Percentiles rank a stretch among this genome's conserved stretches.
These are phyloP conservation scores for Aspergillus bertholletiae DNA, from an alignment of 495 filamentous ascomycete species.

Conservation along the genomic window DNA sequence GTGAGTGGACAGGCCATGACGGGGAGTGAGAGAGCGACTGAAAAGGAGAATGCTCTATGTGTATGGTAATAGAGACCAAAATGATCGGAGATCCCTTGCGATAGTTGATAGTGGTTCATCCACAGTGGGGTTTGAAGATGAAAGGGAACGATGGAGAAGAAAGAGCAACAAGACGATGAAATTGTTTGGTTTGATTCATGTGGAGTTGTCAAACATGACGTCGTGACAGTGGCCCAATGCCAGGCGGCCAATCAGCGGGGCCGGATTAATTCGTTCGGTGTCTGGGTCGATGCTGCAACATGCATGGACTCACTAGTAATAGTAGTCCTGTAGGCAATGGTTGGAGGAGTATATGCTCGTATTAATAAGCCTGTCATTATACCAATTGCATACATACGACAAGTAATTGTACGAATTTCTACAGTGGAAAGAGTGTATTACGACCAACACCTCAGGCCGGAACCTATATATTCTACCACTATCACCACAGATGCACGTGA, in stretches of 20 bases:
- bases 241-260: not conserved
- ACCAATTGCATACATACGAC: too few species aligned
- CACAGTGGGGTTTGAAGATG: not conserved
- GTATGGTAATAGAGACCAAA: not conserved
- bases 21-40: not conserved
- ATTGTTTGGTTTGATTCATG: not conserved
- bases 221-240: not conserved
- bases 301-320: too few species aligned
- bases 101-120: not conserved
- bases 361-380: too few species aligned
- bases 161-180: not conserved
- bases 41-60: not conserved
- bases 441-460: too few species aligned
- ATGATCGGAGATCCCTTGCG: not conserved
- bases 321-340: too few species aligned
- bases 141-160: not conserved
- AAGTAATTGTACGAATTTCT: too few species aligned
- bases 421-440: too few species aligned
- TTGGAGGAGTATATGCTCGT: too few species aligned
- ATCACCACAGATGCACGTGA: too few species aligned
- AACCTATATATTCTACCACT: too few species aligned
- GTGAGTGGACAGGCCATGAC: constrained; percentile 70
- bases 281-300: too few species aligned
- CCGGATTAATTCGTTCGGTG: not conserved
- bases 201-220: not conserved